Evolutionary conservation across 371 early-diverging fungal genomes (phyloP).

Genomic region (Coemansia sp.): DNA sequence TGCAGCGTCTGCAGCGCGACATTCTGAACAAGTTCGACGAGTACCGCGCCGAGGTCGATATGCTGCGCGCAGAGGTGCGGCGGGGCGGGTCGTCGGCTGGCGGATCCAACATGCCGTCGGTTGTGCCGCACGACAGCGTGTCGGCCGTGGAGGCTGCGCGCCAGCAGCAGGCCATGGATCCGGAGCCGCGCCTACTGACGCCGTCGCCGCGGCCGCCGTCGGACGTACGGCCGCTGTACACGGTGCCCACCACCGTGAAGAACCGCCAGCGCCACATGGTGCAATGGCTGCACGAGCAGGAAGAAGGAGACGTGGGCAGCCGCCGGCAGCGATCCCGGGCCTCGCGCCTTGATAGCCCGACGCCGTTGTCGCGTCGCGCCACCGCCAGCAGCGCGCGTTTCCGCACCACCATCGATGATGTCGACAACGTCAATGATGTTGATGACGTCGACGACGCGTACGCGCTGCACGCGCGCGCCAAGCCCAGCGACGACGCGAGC

Average conservation of each 20-base stretch:
- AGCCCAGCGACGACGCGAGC: background rate
- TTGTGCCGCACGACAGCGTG: conserved; percentile 30
- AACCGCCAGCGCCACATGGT: conserved; percentile 35
- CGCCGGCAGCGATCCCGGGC: background rate
- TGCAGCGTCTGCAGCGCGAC: conserved; percentile 23
- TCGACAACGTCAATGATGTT: background rate
- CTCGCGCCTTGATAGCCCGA: background rate
- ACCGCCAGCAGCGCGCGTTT: background rate
- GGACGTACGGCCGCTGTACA: conserved; percentile 7
- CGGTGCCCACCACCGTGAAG: conserved; percentile 20
- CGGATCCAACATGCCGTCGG: background rate
- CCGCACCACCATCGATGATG: conserved; percentile 9
- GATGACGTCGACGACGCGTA: background rate
- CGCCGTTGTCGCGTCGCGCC: background rate
- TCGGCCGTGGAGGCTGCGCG: conserved; percentile 6
- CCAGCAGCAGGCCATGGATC: background rate
- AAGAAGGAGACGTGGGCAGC: background rate
- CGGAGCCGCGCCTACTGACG: conserved; percentile 2
- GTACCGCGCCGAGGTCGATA: conserved; percentile 27
- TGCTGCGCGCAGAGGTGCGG: conserved; percentile 38
- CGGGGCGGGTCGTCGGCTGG: conserved; percentile 2
- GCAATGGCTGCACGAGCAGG: conserved; percentile 30
- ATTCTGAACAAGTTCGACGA: conserved; percentile 29
- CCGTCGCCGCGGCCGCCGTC: conserved; percentile 12
- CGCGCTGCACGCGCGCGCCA: background rate